Conservation (phyloP, 2,329 filamentous ascomycete genomes). For the Venturia pyrina region DNA sequence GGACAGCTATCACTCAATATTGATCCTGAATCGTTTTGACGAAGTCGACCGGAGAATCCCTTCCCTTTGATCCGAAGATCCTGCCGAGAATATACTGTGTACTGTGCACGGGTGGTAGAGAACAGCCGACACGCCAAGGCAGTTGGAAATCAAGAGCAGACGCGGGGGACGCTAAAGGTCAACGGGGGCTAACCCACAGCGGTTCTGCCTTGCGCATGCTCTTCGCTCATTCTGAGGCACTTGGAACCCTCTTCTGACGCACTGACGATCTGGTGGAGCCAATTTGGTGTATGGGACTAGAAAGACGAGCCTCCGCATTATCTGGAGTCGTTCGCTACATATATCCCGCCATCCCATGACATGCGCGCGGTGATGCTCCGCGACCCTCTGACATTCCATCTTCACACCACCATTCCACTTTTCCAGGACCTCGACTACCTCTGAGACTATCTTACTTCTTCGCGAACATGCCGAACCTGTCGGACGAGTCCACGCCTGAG, state of each 20-base stretch:
- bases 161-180: not conserved
- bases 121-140: constrained; percentile 3
- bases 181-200: constrained; percentile 1
- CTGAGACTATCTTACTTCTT: not conserved
- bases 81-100: not conserved
- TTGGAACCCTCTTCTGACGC: not conserved
- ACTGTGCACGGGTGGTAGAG: not conserved
- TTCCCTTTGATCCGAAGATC: not conserved
- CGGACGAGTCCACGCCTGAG: constrained; percentile 9
- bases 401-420: not conserved
- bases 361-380: constrained; percentile 2
- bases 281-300: not conserved
- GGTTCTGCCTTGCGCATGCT: not conserved
- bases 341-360: constrained; percentile 9
- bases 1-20: not conserved
- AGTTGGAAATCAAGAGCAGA: not conserved
- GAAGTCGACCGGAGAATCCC: not conserved
- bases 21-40: not conserved
- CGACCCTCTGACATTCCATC: not conserved
- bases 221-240: constrained; percentile 4
- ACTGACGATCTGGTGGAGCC: constrained; percentile 8
- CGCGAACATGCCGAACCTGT: constrained; percentile 7
- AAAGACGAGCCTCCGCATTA: constrained; percentile 3
- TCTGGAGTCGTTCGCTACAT: constrained; percentile 3
- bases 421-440: not conserved